Conservation (phyloP, 805 yeast species). For the Candida argentea region DNA sequence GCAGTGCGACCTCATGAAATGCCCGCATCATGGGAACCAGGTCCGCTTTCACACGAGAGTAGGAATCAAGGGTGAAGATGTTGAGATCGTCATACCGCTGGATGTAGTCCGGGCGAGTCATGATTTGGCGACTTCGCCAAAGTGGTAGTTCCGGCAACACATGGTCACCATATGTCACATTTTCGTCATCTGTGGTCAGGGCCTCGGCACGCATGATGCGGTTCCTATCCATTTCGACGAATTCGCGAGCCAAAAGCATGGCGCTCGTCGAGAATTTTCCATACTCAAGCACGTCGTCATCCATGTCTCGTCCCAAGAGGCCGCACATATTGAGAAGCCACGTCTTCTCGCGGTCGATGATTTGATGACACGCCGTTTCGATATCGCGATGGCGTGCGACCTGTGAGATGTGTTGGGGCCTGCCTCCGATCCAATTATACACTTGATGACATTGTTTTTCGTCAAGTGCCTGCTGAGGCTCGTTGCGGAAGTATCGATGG, state of each 20-base stretch:
- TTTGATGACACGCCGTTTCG: slow-evolving; percentile 51
- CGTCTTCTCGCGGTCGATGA: slow-evolving; percentile 72
- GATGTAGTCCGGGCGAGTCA: slow-evolving; percentile 78
- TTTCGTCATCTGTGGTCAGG: slow-evolving; percentile 7
- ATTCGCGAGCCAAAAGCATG: slow-evolving; percentile 58
- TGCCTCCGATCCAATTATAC: slow-evolving; percentile 68
- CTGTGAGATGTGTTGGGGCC: slow-evolving; percentile 73
- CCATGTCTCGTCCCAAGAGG: slow-evolving; percentile 66
- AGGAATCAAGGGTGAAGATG: slow-evolving; percentile 69
- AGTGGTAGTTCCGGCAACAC: slow-evolving; percentile 63
- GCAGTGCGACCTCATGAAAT: slow-evolving; percentile 64
- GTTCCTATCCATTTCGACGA: slow-evolving; percentile 56
- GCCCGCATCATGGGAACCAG: slow-evolving; percentile 88
- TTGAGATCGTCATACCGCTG: slow-evolving; percentile 66
- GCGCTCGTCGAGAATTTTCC: slow-evolving; percentile 72
- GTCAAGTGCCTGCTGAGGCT: slow-evolving; percentile 5
- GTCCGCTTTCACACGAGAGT: slow-evolving; percentile 67
- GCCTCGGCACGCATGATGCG: slow-evolving; percentile 16
- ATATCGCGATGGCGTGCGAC: slow-evolving; percentile 53
- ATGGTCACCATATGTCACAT: slow-evolving; percentile 26
- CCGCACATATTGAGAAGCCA: slow-evolving; percentile 85
- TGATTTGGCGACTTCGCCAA: slow-evolving; percentile 76
- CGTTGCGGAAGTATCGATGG: slow-evolving; percentile 22
- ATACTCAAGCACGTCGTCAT: slow-evolving; percentile 79
- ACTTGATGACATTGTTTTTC: slow-evolving; percentile 39